Conservation (phyloP, 495 filamentous ascomycete genomes). For the Penicillium samsonianum region DNA sequence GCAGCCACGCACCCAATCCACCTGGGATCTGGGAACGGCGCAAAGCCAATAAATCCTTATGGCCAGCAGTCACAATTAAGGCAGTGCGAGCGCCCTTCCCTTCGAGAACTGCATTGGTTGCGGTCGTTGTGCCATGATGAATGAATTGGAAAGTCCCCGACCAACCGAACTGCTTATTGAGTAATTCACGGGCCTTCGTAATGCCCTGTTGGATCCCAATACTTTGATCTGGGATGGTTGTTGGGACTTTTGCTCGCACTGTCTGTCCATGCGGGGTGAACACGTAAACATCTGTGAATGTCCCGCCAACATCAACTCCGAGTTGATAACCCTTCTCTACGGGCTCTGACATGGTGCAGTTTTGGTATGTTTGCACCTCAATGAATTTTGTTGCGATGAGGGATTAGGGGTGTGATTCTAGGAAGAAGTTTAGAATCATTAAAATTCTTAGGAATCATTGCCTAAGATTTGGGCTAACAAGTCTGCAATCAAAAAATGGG, state of each 20-base stretch:
- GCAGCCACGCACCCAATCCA: slow-evolving; percentile 49
- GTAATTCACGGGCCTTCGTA: slow-evolving; percentile 34
- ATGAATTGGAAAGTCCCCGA: slow-evolving; percentile 38
- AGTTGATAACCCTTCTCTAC: slow-evolving; percentile 32
- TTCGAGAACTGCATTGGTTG: slow-evolving; percentile 45
- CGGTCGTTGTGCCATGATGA: slow-evolving; percentile 45
- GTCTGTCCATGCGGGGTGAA: slow-evolving; percentile 44
- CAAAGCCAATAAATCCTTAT: slow-evolving; percentile 44
- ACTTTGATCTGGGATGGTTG: slow-evolving; percentile 49
- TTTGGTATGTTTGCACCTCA: too few species aligned
- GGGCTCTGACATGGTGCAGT: not conserved
- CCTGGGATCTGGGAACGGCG: slow-evolving; percentile 52
- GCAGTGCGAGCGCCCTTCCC: slow-evolving; percentile 46
- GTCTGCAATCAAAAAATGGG: too few species aligned
- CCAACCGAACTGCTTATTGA: slow-evolving; percentile 28
- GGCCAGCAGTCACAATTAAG: slow-evolving; percentile 42
- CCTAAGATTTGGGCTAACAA: too few species aligned
- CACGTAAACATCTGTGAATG: slow-evolving; percentile 52
- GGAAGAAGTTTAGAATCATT: too few species aligned
- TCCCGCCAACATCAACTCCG: slow-evolving; percentile 48
- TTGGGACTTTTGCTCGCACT: slow-evolving; percentile 51
- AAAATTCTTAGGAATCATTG: too few species aligned
- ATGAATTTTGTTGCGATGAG: too few species aligned
- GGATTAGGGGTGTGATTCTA: too few species aligned
- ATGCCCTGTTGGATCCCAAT: slow-evolving; percentile 50